Evolutionary conservation across 225 moss, liverwort and hornwort genomes (phyloP).

Genomic region (Bryoerythrophyllum caledonicum): DNA sequence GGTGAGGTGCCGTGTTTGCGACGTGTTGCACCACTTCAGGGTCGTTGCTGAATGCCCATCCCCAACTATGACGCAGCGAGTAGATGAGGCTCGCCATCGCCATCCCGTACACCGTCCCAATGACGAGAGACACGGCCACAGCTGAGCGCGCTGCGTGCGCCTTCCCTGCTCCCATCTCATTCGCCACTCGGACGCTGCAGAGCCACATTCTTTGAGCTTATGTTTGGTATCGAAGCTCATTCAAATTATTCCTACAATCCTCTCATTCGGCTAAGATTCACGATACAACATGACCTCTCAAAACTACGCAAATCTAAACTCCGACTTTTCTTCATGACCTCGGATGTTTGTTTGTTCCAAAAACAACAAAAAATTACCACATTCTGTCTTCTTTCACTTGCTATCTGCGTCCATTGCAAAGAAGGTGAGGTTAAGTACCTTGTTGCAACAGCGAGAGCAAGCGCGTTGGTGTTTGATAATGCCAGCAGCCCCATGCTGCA

Average conservation of each 20-base stretch:
- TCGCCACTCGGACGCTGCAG: slow-evolving; percentile 71
- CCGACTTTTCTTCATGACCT: too few relatives aligned
- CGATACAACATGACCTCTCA: too few relatives aligned
- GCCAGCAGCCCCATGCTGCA: slow-evolving; percentile 39
- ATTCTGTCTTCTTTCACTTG: too few relatives aligned
- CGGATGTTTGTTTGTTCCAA: too few relatives aligned
- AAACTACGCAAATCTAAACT: too few relatives aligned
- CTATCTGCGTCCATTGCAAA: too few relatives aligned
- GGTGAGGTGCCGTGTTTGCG: slow-evolving; percentile 40
- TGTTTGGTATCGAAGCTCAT: too few relatives aligned
- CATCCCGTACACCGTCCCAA: slow-evolving; percentile 33
- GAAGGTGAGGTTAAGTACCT: slow-evolving; percentile 28
- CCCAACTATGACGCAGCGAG: slow-evolving; percentile 46
- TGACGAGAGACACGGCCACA: slow-evolving; percentile 29
- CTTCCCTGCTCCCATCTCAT: slow-evolving; percentile 67
- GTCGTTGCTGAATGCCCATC: slow-evolving; percentile 53
- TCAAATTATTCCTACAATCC: too few relatives aligned
- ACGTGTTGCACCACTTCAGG: slow-evolving; percentile 58
- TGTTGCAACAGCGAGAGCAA: slow-evolving; percentile 41
- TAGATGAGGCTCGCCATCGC: slow-evolving; percentile 38
- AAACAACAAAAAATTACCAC: too few relatives aligned
- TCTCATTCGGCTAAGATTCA: too few relatives aligned
- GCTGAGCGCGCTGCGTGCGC: slow-evolving; percentile 51
- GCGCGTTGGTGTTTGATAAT: slow-evolving; percentile 34
- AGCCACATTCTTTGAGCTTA: background rate